Conservation (phyloP, 73 alveolate genomes). For the Paramecium caudatum region DNA sequence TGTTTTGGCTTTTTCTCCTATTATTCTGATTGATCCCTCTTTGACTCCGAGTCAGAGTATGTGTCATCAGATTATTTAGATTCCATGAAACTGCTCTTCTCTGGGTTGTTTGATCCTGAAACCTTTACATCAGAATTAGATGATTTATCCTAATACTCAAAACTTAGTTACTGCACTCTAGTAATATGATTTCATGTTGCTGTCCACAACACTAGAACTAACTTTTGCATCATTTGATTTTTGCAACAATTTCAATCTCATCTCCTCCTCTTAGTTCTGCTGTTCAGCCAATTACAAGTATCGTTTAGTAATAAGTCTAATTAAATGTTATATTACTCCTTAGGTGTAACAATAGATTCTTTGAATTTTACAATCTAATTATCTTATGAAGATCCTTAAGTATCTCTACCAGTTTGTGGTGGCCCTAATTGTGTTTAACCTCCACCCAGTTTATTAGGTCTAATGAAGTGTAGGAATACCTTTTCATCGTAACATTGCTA, state of each 20-base stretch:
- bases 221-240: slow-evolving; percentile 31
- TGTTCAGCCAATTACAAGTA: slow-evolving; percentile 23
- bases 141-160: slow-evolving; percentile 58
- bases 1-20: slow-evolving; percentile 70
- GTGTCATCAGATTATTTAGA: slow-evolving; percentile 30
- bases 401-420: slow-evolving; percentile 45
- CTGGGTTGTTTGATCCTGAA: slow-evolving; percentile 46
- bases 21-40: slow-evolving; percentile 62
- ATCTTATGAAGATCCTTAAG: not conserved
- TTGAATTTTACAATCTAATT: slow-evolving; percentile 20
- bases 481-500: not conserved
- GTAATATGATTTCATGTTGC: slow-evolving; percentile 64
- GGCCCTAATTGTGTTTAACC: slow-evolving; percentile 55
- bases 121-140: slow-evolving; percentile 64
- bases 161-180: slow-evolving; percentile 30
- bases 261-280: slow-evolving; percentile 33
- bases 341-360: slow-evolving; percentile 48
- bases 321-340: slow-evolving; percentile 3
- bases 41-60: slow-evolving; percentile 58
- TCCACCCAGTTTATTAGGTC: slow-evolving; percentile 30
- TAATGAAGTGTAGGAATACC: not conserved
- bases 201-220: slow-evolving; percentile 53
- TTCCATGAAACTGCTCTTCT: slow-evolving; percentile 65
- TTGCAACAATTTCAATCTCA: not conserved
- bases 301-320: slow-evolving; percentile 38